phyloP scores from a whole-genome alignment of 352 stramenopile species.

The Phytopythium aichiense region DNA sequence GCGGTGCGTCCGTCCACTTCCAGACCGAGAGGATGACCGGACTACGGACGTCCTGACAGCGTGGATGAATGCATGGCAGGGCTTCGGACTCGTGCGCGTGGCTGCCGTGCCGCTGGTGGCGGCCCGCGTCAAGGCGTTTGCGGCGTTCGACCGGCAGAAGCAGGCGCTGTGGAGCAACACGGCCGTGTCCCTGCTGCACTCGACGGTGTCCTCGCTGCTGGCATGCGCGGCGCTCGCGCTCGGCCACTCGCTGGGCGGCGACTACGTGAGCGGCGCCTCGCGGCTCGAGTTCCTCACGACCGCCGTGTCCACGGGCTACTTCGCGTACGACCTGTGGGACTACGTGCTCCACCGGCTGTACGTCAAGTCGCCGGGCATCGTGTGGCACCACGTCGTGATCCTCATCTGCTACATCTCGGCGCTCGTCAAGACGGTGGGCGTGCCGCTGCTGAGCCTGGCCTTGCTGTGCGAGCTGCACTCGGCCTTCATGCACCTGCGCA shows the following conservation, averaged over 20 bases:
- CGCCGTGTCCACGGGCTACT: constrained; percentile 67
- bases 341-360: constrained; percentile 70
- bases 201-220: constrained; percentile 47
- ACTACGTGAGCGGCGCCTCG: constrained; percentile 37
- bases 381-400: constrained; percentile 73
- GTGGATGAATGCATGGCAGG: constrained; percentile 14
- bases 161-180: constrained; percentile 74
- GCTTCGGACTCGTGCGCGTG: constrained; percentile 47
- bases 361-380: constrained; percentile 63
- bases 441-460: constrained; percentile 67
- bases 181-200: constrained; percentile 70
- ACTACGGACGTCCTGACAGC: background rate
- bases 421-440: constrained; percentile 63
- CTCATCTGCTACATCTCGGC: constrained; percentile 79
- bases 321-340: constrained; percentile 81
- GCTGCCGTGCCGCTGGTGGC: constrained; percentile 29
- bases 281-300: constrained; percentile 47
- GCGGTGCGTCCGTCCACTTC: constrained; percentile 23
- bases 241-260: constrained; percentile 45
- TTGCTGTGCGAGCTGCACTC: constrained; percentile 79
- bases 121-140: constrained; percentile 39
- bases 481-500: constrained; percentile 69
- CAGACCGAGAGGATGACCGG: background rate
- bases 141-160: constrained; percentile 31
- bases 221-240: constrained; percentile 40